phyloP scores from a whole-genome alignment of 371 early-diverging fungal genomes.

The Fennellomyces sp. region DNA sequence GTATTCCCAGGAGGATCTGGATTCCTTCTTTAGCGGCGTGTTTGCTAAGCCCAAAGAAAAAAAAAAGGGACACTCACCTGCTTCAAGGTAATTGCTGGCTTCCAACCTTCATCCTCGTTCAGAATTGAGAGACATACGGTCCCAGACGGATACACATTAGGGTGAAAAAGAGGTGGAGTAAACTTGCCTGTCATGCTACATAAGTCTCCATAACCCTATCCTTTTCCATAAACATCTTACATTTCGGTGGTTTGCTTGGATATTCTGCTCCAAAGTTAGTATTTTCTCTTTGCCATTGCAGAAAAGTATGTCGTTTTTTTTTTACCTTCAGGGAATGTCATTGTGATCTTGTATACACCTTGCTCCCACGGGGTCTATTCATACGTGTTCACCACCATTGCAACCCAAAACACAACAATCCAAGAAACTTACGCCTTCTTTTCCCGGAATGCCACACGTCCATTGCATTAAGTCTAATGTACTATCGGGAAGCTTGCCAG shows the following conservation, averaged over 20 bases:
- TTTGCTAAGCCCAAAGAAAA: background rate
- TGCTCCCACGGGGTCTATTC: constrained; percentile 96
- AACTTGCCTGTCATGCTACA: constrained; percentile 86
- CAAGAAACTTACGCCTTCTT: constrained; percentile 56
- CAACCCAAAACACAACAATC: background rate
- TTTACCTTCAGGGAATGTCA: constrained; percentile 90
- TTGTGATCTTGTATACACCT: constrained; percentile 91
- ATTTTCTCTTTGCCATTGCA: background rate
- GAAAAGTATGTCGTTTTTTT: background rate
- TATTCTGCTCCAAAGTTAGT: constrained; percentile 54
- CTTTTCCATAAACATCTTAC: too few relatives aligned
- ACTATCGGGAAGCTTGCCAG: constrained; percentile 82
- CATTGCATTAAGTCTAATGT: constrained; percentile 88
- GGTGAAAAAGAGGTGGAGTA: constrained; percentile 94
- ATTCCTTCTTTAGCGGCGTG: too few relatives aligned
- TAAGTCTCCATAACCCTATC: too few relatives aligned
- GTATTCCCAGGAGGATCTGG: constrained; percentile 87
- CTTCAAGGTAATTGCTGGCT: constrained; percentile 97
- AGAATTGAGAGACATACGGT: constrained; percentile 99
- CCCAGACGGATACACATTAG: constrained; percentile 99
- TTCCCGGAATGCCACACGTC: constrained; percentile 96
- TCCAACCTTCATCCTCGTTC: constrained; percentile 97
- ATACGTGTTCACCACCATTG: background rate
- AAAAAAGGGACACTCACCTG: constrained; percentile 65
- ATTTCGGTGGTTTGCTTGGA: constrained; percentile 87